Evolutionary conservation across 2,329 filamentous ascomycete species (phyloP).

Genomic region (Aspergillus pseudotamarii): DNA sequence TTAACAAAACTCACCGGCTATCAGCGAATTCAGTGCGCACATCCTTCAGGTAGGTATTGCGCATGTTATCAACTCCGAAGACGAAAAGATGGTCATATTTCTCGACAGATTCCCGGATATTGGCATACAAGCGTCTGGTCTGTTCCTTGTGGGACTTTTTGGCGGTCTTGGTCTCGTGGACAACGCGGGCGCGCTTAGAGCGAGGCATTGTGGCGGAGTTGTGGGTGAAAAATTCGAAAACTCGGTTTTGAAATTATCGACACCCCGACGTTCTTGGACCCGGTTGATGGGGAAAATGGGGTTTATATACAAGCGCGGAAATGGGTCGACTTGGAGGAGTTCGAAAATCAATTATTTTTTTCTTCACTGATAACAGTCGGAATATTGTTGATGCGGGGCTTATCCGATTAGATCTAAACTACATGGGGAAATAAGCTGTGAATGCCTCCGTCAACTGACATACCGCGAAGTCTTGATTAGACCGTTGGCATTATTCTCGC

Average conservation of each 20-base stretch:
- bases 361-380: constrained; percentile 43
- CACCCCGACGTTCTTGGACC: neutral
- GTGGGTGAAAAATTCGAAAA: neutral
- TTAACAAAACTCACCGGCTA: constrained; percentile 65
- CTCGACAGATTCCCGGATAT: constrained; percentile 81
- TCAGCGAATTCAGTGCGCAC: constrained; percentile 83
- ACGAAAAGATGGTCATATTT: constrained; percentile 91
- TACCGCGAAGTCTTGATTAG: neutral
- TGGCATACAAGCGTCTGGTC: constrained; percentile 83
- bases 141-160: constrained; percentile 92
- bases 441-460: constrained; percentile 10
- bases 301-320: constrained; percentile 20
- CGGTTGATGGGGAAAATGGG: constrained; percentile 3
- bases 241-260: neutral
- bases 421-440: constrained; percentile 36
- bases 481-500: neutral
- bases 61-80: constrained; percentile 95
- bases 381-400: constrained; percentile 40
- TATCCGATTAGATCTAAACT: constrained; percentile 39
- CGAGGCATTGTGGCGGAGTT: constrained; percentile 74
- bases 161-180: constrained; percentile 85
- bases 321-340: constrained; percentile 25
- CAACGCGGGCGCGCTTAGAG: constrained; percentile 87
- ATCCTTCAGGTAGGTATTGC: constrained; percentile 93
- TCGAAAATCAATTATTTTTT: constrained; percentile 36